Percentiles rank a stretch among this genome's conserved stretches.
Conservation (phyloP, 73 alveolate genomes). For the Paramecium tetraurelia region DNA sequence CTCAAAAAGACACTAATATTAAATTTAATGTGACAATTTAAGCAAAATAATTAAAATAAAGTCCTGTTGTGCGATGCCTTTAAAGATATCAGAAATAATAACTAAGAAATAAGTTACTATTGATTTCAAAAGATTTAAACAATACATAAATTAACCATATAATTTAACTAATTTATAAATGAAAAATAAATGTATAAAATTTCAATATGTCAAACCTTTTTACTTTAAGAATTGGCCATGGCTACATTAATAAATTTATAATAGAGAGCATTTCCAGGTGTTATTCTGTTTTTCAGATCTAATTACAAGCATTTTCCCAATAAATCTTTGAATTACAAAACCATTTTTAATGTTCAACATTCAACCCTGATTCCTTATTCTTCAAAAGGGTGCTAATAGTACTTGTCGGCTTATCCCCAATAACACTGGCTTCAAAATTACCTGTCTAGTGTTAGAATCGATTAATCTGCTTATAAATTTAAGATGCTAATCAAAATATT, state of each 20-base stretch:
- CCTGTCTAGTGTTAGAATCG: slow-evolving; percentile 71
- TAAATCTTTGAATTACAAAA: slow-evolving; percentile 74
- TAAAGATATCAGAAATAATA: not conserved
- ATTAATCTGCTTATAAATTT: slow-evolving; percentile 56
- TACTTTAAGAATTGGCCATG: not conserved
- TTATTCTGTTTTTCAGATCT: slow-evolving; percentile 85
- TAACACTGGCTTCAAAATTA: slow-evolving; percentile 55
- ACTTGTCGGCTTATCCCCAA: slow-evolving; percentile 56
- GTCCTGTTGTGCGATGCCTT: not conserved
- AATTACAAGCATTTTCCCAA: slow-evolving; percentile 75
- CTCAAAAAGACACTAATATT: not conserved
- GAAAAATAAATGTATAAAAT: not conserved
- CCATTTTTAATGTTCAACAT: slow-evolving; percentile 66
- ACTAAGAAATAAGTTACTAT: not conserved
- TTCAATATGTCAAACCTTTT: not conserved
- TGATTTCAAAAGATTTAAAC: not conserved
- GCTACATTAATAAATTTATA: slow-evolving; percentile 77
- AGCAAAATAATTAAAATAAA: not conserved
- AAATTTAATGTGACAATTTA: not conserved
- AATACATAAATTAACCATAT: not conserved
- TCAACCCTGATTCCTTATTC: not conserved
- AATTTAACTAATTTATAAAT: not conserved
- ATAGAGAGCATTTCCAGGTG: slow-evolving; percentile 85
- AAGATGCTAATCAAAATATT: slow-evolving; percentile 68
- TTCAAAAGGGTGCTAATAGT: slow-evolving; percentile 38